phyloP scores from a whole-genome alignment of 2,329 filamentous ascomycete species.

The Thermothelomyces thermophilus region DNA sequence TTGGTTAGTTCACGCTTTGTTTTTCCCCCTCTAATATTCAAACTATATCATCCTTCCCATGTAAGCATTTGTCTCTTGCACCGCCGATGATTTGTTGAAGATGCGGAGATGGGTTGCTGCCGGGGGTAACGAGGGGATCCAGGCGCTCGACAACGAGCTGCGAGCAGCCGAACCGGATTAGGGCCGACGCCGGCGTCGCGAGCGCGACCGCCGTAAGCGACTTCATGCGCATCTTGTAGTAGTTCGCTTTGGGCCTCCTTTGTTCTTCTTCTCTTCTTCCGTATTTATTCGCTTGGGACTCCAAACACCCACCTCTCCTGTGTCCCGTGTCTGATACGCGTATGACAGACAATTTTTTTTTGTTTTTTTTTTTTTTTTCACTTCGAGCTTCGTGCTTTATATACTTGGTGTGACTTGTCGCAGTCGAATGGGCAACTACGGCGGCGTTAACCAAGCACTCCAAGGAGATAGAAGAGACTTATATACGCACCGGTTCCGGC shows the following conservation, averaged over 20 bases:
- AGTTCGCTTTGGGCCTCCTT: background rate
- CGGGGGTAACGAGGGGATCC: constrained; percentile 23
- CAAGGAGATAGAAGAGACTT: background rate
- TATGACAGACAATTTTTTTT: too few species aligned
- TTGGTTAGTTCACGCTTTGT: too few species aligned
- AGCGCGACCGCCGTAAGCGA: constrained; percentile 18
- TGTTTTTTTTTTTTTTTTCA: too few species aligned
- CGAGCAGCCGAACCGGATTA: constrained; percentile 23
- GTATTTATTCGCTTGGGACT: too few species aligned
- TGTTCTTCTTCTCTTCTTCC: background rate
- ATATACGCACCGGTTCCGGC: background rate
- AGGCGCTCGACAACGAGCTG: constrained; percentile 23
- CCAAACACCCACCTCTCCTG: too few species aligned
- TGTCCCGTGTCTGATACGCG: too few species aligned
- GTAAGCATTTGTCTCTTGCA: constrained; percentile 4
- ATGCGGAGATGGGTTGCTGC: constrained; percentile 21
- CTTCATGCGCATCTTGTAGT: constrained; percentile 18
- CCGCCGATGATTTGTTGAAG: constrained; percentile 25
- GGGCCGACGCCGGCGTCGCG: constrained; percentile 19
- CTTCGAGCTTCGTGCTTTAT: too few species aligned
- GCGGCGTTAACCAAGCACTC: too few species aligned
- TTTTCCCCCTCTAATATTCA: too few species aligned
- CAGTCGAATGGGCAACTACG: too few species aligned
- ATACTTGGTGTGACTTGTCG: too few species aligned
- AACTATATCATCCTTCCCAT: too few species aligned